A percentile compares a stretch with the other conserved stretches of the same genome.
Conservation (phyloP, 345 rosid genomes). For the Theobroma cacao region DNA sequence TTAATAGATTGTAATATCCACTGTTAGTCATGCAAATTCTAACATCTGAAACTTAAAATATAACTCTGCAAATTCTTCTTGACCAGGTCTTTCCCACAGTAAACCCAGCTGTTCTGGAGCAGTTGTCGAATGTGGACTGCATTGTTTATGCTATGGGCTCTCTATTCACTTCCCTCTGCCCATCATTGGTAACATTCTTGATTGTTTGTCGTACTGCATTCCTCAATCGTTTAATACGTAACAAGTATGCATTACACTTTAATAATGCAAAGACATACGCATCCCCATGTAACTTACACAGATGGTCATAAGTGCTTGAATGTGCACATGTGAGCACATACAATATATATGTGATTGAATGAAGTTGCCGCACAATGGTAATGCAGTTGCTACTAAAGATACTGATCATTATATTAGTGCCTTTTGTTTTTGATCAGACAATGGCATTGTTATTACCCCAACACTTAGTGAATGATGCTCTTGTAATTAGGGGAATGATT, state of each 20-base stretch:
- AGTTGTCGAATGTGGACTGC: constrained; percentile 73
- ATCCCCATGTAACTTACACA: neutral
- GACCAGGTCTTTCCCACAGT: constrained; percentile 77
- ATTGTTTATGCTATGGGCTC: constrained; percentile 97
- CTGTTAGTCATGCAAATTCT: neutral
- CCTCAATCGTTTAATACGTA: neutral
- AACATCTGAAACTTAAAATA: neutral
- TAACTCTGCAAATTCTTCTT: neutral
- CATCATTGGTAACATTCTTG: constrained; percentile 63
- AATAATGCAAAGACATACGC: neutral
- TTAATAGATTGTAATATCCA: neutral
- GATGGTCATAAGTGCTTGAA: neutral
- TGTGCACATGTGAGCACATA: neutral
- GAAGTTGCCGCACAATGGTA: neutral
- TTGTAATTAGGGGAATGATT: neutral
- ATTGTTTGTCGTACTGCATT: neutral
- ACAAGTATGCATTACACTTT: neutral
- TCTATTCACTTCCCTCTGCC: constrained; percentile 92
- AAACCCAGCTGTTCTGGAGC: constrained; percentile 77
- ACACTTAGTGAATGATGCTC: neutral
- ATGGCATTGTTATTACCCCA: neutral
- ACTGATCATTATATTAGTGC: neutral
- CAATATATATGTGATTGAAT: no score
- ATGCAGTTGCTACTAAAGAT: neutral
- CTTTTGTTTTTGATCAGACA: neutral